phyloP scores from a whole-genome alignment of 1,284 basidiomycete genomes.

The Inonotus hispidus region DNA sequence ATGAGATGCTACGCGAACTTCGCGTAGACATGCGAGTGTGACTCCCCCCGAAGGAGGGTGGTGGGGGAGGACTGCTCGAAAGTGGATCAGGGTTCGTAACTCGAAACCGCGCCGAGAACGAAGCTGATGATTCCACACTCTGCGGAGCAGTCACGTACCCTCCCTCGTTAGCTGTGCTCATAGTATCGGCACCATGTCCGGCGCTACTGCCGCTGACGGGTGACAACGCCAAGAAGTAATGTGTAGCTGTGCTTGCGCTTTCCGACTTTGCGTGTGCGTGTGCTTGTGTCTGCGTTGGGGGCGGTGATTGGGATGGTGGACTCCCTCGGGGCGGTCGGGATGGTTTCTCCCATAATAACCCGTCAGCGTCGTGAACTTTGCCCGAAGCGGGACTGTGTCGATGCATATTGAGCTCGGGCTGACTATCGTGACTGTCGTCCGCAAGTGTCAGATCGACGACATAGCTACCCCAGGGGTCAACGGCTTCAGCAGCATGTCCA shows the following conservation, averaged over 20 bases:
- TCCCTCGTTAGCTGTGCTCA: slow-evolving; percentile 15
- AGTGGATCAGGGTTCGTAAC: slow-evolving; percentile 4
- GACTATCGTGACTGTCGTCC: neutral
- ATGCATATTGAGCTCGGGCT: slow-evolving; percentile 6
- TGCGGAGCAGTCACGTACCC: slow-evolving; percentile 14
- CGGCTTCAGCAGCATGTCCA: neutral
- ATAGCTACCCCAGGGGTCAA: slow-evolving; percentile 8
- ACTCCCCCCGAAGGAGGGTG: neutral
- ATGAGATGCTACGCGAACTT: slow-evolving; percentile 19
- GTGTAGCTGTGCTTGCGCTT: slow-evolving; percentile 6
- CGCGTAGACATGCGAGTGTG: slow-evolving; percentile 20
- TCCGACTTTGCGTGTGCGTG: slow-evolving; percentile 7
- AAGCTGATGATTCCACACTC: slow-evolving; percentile 7
- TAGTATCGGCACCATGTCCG: neutral
- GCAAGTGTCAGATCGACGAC: slow-evolving; percentile 7
- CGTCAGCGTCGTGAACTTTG: slow-evolving; percentile 6
- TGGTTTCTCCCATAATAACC: slow-evolving; percentile 5
- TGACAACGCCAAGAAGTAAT: neutral
- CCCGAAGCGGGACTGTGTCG: slow-evolving; percentile 9
- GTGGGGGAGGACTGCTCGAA: slow-evolving; percentile 7
- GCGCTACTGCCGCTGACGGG: neutral
- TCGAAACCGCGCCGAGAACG: neutral
- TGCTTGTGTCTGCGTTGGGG: neutral
- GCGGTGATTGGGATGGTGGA: neutral
- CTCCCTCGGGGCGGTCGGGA: slow-evolving; percentile 5